Base-by-base conservation (phyloP, 495 filamentous ascomycete species). In the Daldinia decipiens region DNA sequence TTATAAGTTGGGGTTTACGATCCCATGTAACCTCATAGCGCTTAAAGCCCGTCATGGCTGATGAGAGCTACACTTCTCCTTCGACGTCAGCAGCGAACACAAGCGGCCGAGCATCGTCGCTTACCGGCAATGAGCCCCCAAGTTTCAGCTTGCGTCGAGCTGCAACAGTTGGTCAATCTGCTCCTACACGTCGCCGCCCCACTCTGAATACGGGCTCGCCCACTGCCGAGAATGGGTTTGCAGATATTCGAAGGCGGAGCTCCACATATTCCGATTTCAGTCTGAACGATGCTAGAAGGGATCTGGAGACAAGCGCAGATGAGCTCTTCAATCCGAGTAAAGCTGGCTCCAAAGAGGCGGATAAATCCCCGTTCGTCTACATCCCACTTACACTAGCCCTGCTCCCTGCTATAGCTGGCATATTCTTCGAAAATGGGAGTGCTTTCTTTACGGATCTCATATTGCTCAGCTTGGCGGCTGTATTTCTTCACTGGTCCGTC, bases 401-500 rank as follows among this genome's bases (percentile, higher is more conserved):
- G 39, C 78, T 99, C 39, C 95, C 95, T 1, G 93, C 94, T 0
- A 68, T 97, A 15, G 95, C 88, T 0, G 95, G 94, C 0, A 78
- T 97, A 45, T 83, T 98, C 60, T 95, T 97, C 76, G 84, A 90
- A 53, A 91, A 97, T 80, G 95, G 95, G 4, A 89, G 89, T 68
- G 84, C 88, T 3, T 84, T 97, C 61, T 86, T 93, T 38, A 97
- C 94, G 2, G 95, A 99, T 74, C 77, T 95, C 8, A 90, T 93
- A 26, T 83, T 98, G 51, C 79, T 99, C 29, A 86, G 85, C 5
- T 74, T 99, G 55, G 91, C 90, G 0, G 91, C 90, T 0, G 85
- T 98, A 5, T 97, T 98, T 71, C 82, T 99, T 58, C 95, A 98
- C 77, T 98, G 94, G 95, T 93, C 92, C 19, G 90, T 98, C 6